Percentiles rank a stretch among this genome's conserved stretches.
These are phyloP conservation scores for Leptographium radiaticola DNA, from an alignment of 2,329 filamentous ascomycete genomes.

Conservation along the genomic window DNA sequence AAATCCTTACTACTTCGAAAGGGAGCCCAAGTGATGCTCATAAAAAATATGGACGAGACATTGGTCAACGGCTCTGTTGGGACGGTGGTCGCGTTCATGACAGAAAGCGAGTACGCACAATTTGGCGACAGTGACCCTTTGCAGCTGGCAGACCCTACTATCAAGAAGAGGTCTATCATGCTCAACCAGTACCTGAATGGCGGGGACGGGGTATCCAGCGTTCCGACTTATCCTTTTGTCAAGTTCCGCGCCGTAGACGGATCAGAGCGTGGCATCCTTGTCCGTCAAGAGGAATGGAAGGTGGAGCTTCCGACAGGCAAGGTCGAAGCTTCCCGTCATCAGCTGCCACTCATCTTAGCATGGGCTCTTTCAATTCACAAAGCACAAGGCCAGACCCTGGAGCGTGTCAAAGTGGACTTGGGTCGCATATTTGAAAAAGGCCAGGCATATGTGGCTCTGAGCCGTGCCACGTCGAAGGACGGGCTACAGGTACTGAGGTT, in stretches of 20 bases:
- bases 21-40: slow-evolving; percentile 96
- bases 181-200: slow-evolving; percentile 29
- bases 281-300: slow-evolving; percentile 86
- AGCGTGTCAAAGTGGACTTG: slow-evolving; percentile 87
- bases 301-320: slow-evolving; percentile 93
- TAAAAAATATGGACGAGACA: slow-evolving; percentile 93
- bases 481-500: slow-evolving; percentile 84
- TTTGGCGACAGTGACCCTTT: not conserved
- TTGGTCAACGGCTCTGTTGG: slow-evolving; percentile 92
- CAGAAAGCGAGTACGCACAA: slow-evolving; percentile 26
- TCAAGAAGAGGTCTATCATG: slow-evolving; percentile 43
- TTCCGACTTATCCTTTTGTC: slow-evolving; percentile 57
- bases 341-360: slow-evolving; percentile 79
- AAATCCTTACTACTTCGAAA: slow-evolving; percentile 70
- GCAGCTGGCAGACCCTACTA: slow-evolving; percentile 24
- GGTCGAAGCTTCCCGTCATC: slow-evolving; percentile 72
- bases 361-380: slow-evolving; percentile 98
- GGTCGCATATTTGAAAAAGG: slow-evolving; percentile 92
- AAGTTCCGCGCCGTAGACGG: slow-evolving; percentile 73
- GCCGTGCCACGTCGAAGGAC: slow-evolving; percentile 75
- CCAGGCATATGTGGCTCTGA: slow-evolving; percentile 92
- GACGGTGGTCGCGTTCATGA: slow-evolving; percentile 69
- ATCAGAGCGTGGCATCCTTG: slow-evolving; percentile 61
- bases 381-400: slow-evolving; percentile 87
- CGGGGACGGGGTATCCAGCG: not conserved